phyloP scores from a whole-genome alignment of 2,329 filamentous ascomycete species.

The Talaromyces sp. region DNA sequence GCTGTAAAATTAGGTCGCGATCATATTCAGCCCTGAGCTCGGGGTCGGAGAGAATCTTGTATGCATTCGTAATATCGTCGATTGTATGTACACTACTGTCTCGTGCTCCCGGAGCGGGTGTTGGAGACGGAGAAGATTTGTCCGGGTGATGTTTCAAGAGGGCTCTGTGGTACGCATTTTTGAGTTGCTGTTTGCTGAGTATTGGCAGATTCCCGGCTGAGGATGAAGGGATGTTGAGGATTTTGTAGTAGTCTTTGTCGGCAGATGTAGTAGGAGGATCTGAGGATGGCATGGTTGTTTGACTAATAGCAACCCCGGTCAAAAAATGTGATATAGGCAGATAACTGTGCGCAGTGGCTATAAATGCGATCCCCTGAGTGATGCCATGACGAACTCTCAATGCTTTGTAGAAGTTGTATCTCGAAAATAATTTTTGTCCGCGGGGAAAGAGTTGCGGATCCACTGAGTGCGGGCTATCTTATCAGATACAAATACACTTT shows the following conservation, averaged over 20 bases:
- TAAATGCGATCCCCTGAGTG: no score
- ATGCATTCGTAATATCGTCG: slow-evolving; percentile 59
- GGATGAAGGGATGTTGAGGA: slow-evolving; percentile 38
- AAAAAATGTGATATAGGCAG: background rate
- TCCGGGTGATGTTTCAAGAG: slow-evolving; percentile 59
- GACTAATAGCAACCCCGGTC: background rate
- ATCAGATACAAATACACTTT: background rate
- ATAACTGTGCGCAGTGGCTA: no score
- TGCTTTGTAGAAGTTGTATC: background rate
- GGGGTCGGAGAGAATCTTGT: slow-evolving; percentile 50
- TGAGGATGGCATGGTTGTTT: background rate
- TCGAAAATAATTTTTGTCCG: slow-evolving; percentile 5
- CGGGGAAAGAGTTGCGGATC: slow-evolving; percentile 8
- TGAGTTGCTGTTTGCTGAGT: slow-evolving; percentile 45
- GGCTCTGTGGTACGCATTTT: slow-evolving; percentile 55
- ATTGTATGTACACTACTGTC: slow-evolving; percentile 32
- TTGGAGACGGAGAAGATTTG: slow-evolving; percentile 33
- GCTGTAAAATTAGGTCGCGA: slow-evolving; percentile 37
- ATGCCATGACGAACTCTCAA: background rate
- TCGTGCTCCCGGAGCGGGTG: background rate
- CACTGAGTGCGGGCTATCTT: slow-evolving; percentile 3
- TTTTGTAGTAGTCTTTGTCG: slow-evolving; percentile 30
- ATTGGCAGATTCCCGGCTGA: slow-evolving; percentile 13
- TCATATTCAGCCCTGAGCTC: slow-evolving; percentile 49
- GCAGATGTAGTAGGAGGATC: no score